These are phyloP conservation scores for Schizothecium vesticola DNA, from an alignment of 495 filamentous ascomycete genomes.

Conservation along the genomic window DNA sequence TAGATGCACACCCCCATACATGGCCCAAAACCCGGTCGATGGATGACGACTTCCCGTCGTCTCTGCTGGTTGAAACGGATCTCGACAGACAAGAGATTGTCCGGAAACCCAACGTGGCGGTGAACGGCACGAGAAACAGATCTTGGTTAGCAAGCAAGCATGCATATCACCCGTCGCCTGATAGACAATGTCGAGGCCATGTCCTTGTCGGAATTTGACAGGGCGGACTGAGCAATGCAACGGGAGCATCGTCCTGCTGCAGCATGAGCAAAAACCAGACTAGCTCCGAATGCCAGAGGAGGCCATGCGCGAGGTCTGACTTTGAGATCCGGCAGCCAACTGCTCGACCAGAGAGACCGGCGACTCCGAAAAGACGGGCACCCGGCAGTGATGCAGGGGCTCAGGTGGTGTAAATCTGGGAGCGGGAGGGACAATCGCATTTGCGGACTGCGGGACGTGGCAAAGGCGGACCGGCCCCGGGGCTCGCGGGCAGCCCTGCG, in stretches of 20 bases:
- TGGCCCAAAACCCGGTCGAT: slow-evolving; percentile 19
- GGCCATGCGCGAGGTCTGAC: neutral
- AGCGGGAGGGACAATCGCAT: slow-evolving; percentile 6
- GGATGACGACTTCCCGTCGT: slow-evolving; percentile 25
- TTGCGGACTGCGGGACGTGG: neutral
- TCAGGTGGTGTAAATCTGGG: neutral
- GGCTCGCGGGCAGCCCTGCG: slow-evolving; percentile 8
- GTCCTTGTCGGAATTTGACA: slow-evolving; percentile 25
- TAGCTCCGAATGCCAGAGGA: slow-evolving; percentile 1
- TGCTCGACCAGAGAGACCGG: neutral
- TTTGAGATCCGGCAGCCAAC: neutral
- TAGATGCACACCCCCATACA: slow-evolving; percentile 19
- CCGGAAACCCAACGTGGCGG: slow-evolving; percentile 31
- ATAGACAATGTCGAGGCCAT: slow-evolving; percentile 26
- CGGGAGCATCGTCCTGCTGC: slow-evolving; percentile 3
- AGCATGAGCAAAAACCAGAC: slow-evolving; percentile 5
- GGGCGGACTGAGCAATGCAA: slow-evolving; percentile 14
- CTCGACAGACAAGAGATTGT: slow-evolving; percentile 22
- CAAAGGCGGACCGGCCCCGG: neutral
- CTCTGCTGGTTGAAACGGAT: slow-evolving; percentile 16
- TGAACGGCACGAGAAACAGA: slow-evolving; percentile 30
- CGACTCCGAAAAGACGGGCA: neutral
- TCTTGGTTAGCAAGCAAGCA: slow-evolving; percentile 34
- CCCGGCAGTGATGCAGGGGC: neutral
- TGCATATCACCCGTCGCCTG: slow-evolving; percentile 31